Evolutionary conservation across 2,329 filamentous ascomycete genomes (phyloP), one percentile per base, ranked within the genome.

Genomic region (Byssoonygena ceratinophila): DNA sequence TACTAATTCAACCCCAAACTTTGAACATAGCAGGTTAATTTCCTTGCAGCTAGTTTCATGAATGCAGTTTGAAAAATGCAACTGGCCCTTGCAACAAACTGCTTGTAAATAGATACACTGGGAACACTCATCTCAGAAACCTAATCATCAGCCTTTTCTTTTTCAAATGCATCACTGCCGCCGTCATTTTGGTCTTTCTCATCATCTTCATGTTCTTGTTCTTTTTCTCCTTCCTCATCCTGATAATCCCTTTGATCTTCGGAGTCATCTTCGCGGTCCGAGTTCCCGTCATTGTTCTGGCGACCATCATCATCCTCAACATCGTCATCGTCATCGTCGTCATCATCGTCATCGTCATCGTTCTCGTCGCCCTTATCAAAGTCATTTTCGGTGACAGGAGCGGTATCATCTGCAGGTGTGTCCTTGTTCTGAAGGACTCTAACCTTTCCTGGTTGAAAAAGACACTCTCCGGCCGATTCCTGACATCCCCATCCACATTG

Each of bases 401-500:
- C 32, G 14, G 32, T 7, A 4, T 37, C 11, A 34, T 20, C 20
- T 4, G 40, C 46, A n/a, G 46, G 22, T 44, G 20, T 4, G 27
- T 44, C n/a, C 23, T 27, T 44, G 14, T 27, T 44, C 6, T 44
- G 14, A 4, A 45, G 22, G 18, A 45, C 49, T 23, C 57, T 59
- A 6, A 52, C 46, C 20, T 22, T 29, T 8, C 27, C 40, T 25
- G 5, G 11, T 31, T 32, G 27, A 22, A 46, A 14, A 20, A 50
- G 51, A 34, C 66, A 68, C 43, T 63, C 58, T 5, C 67, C 66
- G 22, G 59, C 57, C 29, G 62, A 55, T 23, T 59, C 54, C 44
- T 62, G 63, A 47, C 67, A 69, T 16, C 65, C 66, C 18, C 27
- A 43, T 20, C 62, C 65, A 43, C 67, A 69, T 53, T 64, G 59